Conservation (phyloP, 169 alveolate genomes). For the Plasmodium relictum region DNA sequence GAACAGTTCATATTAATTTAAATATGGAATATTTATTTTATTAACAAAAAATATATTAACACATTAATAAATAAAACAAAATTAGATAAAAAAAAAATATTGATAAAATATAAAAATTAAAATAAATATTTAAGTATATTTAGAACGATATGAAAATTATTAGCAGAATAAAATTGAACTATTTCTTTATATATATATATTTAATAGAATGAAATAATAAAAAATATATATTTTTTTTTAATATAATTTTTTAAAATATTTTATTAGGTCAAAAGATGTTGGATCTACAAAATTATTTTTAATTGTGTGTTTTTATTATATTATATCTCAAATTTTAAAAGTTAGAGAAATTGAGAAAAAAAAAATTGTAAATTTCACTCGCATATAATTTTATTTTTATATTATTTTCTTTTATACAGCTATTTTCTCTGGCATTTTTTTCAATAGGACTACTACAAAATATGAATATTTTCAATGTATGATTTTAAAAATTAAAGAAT, state of each 20-base stretch:
- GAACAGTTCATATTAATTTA: background rate
- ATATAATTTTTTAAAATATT: background rate
- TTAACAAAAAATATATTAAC: background rate
- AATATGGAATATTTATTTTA: background rate
- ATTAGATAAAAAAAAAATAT: background rate
- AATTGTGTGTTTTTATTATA: slow-evolving; percentile 31
- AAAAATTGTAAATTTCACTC: background rate
- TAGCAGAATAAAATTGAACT: background rate
- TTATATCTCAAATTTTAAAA: slow-evolving; percentile 52
- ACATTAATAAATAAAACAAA: background rate
- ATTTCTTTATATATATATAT: slow-evolving; percentile 2
- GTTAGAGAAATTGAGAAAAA: slow-evolving; percentile 15
- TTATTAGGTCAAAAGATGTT: slow-evolving; percentile 65
- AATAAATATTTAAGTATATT: background rate
- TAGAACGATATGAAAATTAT: background rate
- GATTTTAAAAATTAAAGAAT: background rate
- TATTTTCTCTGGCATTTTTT: slow-evolving; percentile 38
- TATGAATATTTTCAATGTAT: slow-evolving; percentile 64
- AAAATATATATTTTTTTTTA: background rate
- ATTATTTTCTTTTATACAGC: slow-evolving; percentile 14
- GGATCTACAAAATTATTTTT: slow-evolving; percentile 56
- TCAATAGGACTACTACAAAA: slow-evolving; percentile 64
- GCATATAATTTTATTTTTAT: background rate
- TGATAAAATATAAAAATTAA: background rate
- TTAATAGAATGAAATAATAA: background rate